These are phyloP conservation scores for Amaranthus tricolor DNA, from an alignment of 179 eudicot genomes.

Conservation along the genomic window DNA sequence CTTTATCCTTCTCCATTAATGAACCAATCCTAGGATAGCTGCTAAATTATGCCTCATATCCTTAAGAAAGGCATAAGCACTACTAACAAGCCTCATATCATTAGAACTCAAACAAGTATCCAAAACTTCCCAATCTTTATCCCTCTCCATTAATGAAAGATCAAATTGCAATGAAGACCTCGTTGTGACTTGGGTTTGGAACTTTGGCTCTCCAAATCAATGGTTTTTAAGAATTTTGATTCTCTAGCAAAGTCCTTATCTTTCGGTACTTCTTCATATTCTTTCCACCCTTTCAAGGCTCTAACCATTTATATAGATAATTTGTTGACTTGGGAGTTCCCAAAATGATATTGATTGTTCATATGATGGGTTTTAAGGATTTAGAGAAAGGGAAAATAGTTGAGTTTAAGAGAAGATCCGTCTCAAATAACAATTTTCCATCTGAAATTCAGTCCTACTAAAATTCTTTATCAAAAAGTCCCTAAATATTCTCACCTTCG, in stretches of 20 bases:
- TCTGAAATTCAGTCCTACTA: too few relatives aligned
- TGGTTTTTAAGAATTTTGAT: slow-evolving; percentile 50
- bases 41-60: too few relatives aligned
- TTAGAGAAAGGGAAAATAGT: neutral
- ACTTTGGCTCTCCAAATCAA: slow-evolving; percentile 18
- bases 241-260: slow-evolving; percentile 81
- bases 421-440: neutral
- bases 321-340: slow-evolving; percentile 2
- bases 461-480: too few relatives aligned
- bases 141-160: slow-evolving; percentile 32
- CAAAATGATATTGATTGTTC: neutral
- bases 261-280: slow-evolving; percentile 82
- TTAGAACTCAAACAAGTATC: slow-evolving; percentile 92
- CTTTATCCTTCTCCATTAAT: too few relatives aligned
- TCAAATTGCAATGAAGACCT: slow-evolving; percentile 26
- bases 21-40: too few relatives aligned
- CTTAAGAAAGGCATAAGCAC: slow-evolving; percentile 64
- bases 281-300: slow-evolving; percentile 72
- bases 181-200: slow-evolving; percentile 18
- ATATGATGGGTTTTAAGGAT: neutral
- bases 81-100: slow-evolving; percentile 81
- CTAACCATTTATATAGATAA: slow-evolving; percentile 15
- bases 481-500: too few relatives aligned
- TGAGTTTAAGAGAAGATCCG: slow-evolving; percentile 19
- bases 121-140: slow-evolving; percentile 75